These are phyloP conservation scores for Ampelocalamus luodianensis DNA, from an alignment of 176 grass and related monocot genomes.

Conservation along the genomic window DNA sequence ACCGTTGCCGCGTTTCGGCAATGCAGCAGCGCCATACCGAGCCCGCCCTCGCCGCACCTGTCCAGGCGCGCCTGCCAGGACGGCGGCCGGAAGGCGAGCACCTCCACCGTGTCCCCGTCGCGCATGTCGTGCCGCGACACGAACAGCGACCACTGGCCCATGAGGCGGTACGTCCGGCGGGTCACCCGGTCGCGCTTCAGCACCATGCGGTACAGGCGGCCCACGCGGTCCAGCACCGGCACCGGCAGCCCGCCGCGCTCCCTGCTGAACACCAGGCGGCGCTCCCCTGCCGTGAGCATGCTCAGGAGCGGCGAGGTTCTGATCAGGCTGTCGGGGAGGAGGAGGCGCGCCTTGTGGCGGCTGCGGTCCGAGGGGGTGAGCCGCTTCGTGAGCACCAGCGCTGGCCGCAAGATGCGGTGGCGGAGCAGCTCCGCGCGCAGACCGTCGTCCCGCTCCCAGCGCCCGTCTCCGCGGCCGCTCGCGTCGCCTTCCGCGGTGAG, in stretches of 20 bases:
- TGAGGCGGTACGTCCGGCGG: slow-evolving; percentile 32
- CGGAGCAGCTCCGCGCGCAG: slow-evolving; percentile 42
- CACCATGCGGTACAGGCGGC: slow-evolving; percentile 45
- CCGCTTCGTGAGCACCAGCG: slow-evolving; percentile 45
- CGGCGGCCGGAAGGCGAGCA: slow-evolving; percentile 45
- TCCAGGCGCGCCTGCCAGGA: slow-evolving; percentile 42
- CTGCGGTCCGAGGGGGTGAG: slow-evolving; percentile 42
- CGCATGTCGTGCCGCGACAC: slow-evolving; percentile 34
- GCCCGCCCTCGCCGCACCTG: slow-evolving; percentile 26
- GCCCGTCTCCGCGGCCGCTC: neutral
- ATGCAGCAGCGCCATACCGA: slow-evolving; percentile 43
- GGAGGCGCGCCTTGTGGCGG: slow-evolving; percentile 28
- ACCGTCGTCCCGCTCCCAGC: neutral
- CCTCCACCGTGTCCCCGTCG: slow-evolving; percentile 41
- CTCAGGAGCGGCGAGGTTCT: slow-evolving; percentile 37
- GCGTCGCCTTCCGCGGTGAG: neutral
- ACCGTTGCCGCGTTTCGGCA: neutral
- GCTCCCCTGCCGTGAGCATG: slow-evolving; percentile 42
- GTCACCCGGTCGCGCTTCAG: slow-evolving; percentile 20
- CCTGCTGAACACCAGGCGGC: too few species aligned
- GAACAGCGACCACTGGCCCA: slow-evolving; percentile 43
- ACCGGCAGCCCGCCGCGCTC: slow-evolving; percentile 25
- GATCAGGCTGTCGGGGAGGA: slow-evolving; percentile 43
- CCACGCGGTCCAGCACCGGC: slow-evolving; percentile 37
- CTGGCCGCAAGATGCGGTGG: slow-evolving; percentile 29